Percentiles rank a stretch among this genome's conserved stretches.
These are phyloP conservation scores for Fusarium equiseti DNA, from an alignment of 2,329 filamentous ascomycete species.

Conservation along the genomic window DNA sequence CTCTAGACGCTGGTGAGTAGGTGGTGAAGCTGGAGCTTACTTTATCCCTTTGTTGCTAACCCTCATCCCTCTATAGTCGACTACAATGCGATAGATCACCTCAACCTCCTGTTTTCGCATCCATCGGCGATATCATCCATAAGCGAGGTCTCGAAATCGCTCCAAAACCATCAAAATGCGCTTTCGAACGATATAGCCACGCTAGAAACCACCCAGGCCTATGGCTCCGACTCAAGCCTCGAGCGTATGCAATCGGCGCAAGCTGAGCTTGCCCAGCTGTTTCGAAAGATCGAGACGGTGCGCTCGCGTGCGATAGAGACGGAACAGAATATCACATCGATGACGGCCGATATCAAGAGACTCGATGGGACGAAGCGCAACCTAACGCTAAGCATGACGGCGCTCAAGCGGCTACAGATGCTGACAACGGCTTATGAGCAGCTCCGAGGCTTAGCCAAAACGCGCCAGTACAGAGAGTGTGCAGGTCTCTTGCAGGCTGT, in stretches of 20 bases:
- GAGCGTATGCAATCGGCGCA: slow-evolving; percentile 93
- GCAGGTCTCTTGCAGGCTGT: slow-evolving; percentile 94
- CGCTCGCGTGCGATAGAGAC: slow-evolving; percentile 90
- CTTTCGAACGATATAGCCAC: slow-evolving; percentile 81
- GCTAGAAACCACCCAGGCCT: slow-evolving; percentile 82
- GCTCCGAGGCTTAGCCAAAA: slow-evolving; percentile 82
- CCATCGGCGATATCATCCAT: slow-evolving; percentile 86
- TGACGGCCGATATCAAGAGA: slow-evolving; percentile 99
- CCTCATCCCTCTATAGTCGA: slow-evolving; percentile 62
- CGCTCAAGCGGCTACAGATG: slow-evolving; percentile 97
- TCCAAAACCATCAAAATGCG: slow-evolving; percentile 82
- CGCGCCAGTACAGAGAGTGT: slow-evolving; percentile 93
- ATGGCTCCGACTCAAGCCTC: slow-evolving; percentile 87
- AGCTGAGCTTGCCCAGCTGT: slow-evolving; percentile 87
- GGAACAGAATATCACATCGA: slow-evolving; percentile 94
- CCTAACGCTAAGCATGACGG: slow-evolving; percentile 96
- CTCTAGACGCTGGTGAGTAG: slow-evolving; percentile 60
- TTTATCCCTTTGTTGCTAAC: slow-evolving; percentile 36
- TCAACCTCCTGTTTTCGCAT: slow-evolving; percentile 94
- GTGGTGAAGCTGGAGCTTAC: slow-evolving; percentile 16
- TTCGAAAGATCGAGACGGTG: slow-evolving; percentile 94
- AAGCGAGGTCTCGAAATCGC: slow-evolving; percentile 76
- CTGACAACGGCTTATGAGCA: slow-evolving; percentile 99
- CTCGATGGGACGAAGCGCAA: slow-evolving; percentile 97
- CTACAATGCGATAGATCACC: slow-evolving; percentile 92